Base-by-base conservation (phyloP, 371 early-diverging fungal genomes). In the Batkoa obscura region DNA sequence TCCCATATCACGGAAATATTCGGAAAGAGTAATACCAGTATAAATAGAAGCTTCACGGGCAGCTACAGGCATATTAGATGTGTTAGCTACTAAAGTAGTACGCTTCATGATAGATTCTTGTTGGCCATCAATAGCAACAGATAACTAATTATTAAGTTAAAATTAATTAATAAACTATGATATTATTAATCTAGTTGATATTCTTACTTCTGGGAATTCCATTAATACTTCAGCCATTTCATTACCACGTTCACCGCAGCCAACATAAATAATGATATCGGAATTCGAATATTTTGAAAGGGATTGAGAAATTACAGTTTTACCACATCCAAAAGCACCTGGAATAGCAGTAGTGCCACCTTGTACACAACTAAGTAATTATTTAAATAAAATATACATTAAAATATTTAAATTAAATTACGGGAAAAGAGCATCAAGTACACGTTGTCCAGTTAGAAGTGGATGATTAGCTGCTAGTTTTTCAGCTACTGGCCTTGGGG, bases 11-110 rank as follows among this genome's bases (percentile, higher is more conserved):
- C 99, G 89, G 89, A 98, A 99, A 79, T 98, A 99, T 76, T 99
- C 99, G 39, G 98, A 91, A n/a, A 99, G 78, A 0, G 99, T 99
- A 66, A 99, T 99, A 53, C 99, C 99, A 43, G 99, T 99, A 79
- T 99, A 99, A 64, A 99, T 99, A 50, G 98, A 98, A 30, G 99
- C 99, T 78, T 99, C 99, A 76, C 99, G 91, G 59, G 99, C 99
- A 66, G 99, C 99, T 56, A 99, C 99, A 64, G 99, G 99, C 99
- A 99, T 99, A 83, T 99, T 99, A 67, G 99, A 99, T 10, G 99
- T 99, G 76, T 99, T 99, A 61, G 99, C 99, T 9, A 99, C 97
- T 37, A 99, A 78, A n/a, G 99, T 94, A 13, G 99, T 99, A 70
- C 99, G 87, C 81, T 99, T 94, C 99, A 99, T 99, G 69, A 99